phyloP scores from a whole-genome alignment of 495 filamentous ascomycete species.

The Aspergillus wentii region DNA sequence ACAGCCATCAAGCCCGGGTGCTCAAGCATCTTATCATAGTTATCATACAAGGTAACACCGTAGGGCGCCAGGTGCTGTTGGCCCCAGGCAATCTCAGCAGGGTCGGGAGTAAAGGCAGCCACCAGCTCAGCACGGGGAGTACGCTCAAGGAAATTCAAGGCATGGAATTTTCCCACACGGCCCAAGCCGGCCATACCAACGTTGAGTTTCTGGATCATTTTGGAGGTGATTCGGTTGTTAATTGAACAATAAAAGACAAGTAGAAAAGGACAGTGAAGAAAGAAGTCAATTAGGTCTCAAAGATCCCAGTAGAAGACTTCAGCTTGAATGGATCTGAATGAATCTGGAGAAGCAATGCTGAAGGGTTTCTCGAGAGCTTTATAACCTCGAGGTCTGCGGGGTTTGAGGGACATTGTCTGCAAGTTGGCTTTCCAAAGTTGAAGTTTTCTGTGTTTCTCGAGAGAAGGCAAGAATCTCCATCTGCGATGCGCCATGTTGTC shows the following conservation, averaged over 20 bases:
- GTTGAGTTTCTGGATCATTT: constrained; percentile 29
- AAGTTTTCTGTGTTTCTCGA: neutral
- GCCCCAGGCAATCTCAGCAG: constrained; percentile 38
- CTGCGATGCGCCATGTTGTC: neutral
- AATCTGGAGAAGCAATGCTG: neutral
- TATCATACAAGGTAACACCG: constrained; percentile 32
- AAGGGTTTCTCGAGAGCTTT: neutral
- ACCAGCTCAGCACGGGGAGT: constrained; percentile 42
- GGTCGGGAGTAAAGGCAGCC: constrained; percentile 36
- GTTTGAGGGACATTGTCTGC: neutral
- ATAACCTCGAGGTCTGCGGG: neutral
- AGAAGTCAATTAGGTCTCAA: neutral
- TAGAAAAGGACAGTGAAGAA: neutral
- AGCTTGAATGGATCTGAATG: neutral
- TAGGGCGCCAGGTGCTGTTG: constrained; percentile 29
- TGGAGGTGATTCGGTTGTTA: constrained; percentile 8
- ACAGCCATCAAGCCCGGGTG: constrained; percentile 43
- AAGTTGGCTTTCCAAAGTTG: neutral
- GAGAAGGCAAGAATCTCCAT: constrained; percentile 4
- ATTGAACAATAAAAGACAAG: neutral
- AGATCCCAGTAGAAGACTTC: neutral
- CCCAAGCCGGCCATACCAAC: constrained; percentile 44
- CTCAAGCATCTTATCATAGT: constrained; percentile 47
- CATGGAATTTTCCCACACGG: constrained; percentile 46
- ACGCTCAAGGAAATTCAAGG: constrained; percentile 34